Conservation (phyloP, 1,284 basidiomycete genomes). For the Gomphus sp. region DNA sequence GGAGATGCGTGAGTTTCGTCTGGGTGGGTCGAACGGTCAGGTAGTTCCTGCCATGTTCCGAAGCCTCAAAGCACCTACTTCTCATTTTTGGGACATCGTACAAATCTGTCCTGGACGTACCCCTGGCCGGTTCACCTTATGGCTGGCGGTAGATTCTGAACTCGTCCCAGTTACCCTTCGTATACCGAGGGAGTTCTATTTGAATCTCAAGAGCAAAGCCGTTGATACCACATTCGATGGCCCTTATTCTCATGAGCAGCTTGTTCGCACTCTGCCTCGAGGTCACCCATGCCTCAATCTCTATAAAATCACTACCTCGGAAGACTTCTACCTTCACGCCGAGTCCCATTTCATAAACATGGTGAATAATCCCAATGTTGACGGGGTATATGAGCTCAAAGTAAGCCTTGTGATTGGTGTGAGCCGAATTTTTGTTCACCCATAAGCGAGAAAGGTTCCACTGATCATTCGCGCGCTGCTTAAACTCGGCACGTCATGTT, state of each 20-base stretch:
- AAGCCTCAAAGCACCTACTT: conserved; percentile 53
- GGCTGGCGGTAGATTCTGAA: conserved; percentile 80
- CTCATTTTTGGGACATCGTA: conserved; percentile 85
- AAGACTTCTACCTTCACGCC: conserved; percentile 73
- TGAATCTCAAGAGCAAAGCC: conserved; percentile 74
- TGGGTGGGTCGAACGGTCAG: conserved; percentile 28
- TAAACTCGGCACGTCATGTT: conserved; percentile 79
- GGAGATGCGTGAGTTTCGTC: conserved; percentile 40
- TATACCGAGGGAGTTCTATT: conserved; percentile 87
- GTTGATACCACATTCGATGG: conserved; percentile 58
- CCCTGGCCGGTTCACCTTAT: conserved; percentile 82
- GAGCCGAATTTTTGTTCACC: conserved; percentile 2
- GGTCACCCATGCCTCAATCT: conserved; percentile 73
- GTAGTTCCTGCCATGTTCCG: conserved; percentile 75
- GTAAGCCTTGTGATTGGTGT: conserved; percentile 42
- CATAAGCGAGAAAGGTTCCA: conserved; percentile 52
- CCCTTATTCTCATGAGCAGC: conserved; percentile 66
- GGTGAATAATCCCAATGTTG: conserved; percentile 90
- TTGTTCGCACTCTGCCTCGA: conserved; percentile 75
- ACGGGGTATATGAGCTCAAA: conserved; percentile 90
- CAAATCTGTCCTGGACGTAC: conserved; percentile 77
- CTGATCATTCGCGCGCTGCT: conserved; percentile 78
- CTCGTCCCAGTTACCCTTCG: conserved; percentile 76
- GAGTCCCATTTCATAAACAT: conserved; percentile 89
- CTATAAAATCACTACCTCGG: conserved; percentile 78